These are phyloP conservation scores for Henckelia pumila DNA, from an alignment of 257 asterid species.

Conservation along the genomic window DNA sequence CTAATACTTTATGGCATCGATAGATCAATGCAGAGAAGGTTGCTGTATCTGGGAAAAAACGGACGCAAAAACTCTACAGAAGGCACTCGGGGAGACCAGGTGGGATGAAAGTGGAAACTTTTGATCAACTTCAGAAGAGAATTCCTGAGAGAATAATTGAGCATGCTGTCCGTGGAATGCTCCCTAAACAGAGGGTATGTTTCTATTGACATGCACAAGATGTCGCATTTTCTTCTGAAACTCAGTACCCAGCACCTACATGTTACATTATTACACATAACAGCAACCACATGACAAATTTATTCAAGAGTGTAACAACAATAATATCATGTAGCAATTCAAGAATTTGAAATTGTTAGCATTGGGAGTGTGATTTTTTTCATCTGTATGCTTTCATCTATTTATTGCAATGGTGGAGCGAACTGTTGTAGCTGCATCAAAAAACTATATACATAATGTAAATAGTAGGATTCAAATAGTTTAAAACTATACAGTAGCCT, in stretches of 20 bases:
- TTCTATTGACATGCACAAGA: conserved; percentile 1
- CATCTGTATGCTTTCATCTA: background rate
- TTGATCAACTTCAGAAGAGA: conserved; percentile 88
- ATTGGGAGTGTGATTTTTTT: background rate
- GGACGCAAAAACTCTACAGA: conserved; percentile 75
- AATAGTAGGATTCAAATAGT: too few species aligned
- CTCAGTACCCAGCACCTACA: background rate
- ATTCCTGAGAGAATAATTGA: conserved; percentile 92
- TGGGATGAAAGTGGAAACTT: conserved; percentile 90
- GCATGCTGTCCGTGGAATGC: conserved; percentile 99
- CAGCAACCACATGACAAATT: background rate
- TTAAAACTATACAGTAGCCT: background rate
- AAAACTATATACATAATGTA: background rate
- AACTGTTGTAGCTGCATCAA: background rate
- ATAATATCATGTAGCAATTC: background rate
- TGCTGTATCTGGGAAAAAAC: conserved; percentile 90
- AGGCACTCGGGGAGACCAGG: conserved; percentile 98
- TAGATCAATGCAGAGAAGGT: conserved; percentile 88
- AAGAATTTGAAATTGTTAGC: background rate
- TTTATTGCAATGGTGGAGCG: background rate
- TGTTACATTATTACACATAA: background rate
- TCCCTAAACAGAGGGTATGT: conserved; percentile 89
- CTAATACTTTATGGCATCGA: conserved; percentile 20
- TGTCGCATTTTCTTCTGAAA: background rate
- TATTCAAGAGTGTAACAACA: background rate